phyloP scores from a whole-genome alignment of 345 rosid species.

The Citrus mangshanensis region DNA sequence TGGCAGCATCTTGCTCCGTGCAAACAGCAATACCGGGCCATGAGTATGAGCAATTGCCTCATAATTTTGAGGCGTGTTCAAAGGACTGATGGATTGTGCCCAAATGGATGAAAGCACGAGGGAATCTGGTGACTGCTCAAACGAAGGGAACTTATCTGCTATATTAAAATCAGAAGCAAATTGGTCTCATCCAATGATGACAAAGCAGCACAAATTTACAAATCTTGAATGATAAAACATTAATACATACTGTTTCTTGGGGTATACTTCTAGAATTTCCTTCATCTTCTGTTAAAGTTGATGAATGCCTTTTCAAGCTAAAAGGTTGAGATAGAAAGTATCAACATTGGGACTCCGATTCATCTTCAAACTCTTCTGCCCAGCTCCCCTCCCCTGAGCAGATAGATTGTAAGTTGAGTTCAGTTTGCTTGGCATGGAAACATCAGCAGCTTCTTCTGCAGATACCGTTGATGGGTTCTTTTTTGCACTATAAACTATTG shows the following conservation, averaged over 20 bases:
- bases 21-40: too few species aligned
- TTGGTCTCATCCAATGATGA: conserved; percentile 1
- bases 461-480: neutral
- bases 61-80: too few species aligned
- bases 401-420: too few species aligned
- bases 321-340: too few species aligned
- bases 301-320: conserved; percentile 23
- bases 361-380: too few species aligned
- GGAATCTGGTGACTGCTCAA: conserved; percentile 69
- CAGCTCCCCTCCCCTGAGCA: too few species aligned
- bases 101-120: conserved; percentile 66
- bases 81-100: conserved; percentile 69
- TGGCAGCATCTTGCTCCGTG: too few species aligned
- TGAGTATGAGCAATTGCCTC: too few species aligned
- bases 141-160: conserved; percentile 49
- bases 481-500: neutral
- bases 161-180: conserved; percentile 1
- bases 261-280: conserved; percentile 16
- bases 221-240: neutral
- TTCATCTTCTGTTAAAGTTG: conserved; percentile 27
- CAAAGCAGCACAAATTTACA: neutral
- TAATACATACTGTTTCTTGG: conserved; percentile 32
- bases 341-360: too few species aligned
- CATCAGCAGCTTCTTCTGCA: too few species aligned
- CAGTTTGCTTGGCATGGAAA: too few species aligned